Evolutionary conservation across 1,139 yeast species (phyloP), one percentile per base, ranked within the genome.

Genomic region (Geotrichum citri-aurantii): DNA sequence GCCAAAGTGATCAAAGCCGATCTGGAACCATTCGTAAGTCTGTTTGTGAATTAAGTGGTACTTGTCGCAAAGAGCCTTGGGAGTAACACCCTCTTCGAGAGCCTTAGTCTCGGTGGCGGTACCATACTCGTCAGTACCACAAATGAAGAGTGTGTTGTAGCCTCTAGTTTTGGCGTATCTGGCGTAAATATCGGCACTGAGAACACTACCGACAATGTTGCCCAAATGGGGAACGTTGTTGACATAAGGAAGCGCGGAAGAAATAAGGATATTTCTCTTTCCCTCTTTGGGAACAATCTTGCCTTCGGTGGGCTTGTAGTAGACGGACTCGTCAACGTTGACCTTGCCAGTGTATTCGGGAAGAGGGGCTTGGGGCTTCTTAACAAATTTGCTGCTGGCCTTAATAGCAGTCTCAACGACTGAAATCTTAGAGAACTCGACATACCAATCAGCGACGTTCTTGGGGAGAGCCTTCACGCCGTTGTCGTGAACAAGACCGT

Each of bases 21-120:
- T 88, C 68, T 89, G 93, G 76, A 93, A 93, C 99, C 99, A 93
- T 70, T 93, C 89, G 75, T 93, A 93, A 50, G 93, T 93, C 59
- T 88, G 90, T 64, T 86, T 81, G 74, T 93, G 99, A 65, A 93
- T 81, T 62, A 80, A 80, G 74, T 90, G 87, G 75, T 89, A 93
- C 73, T 93, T 93, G 73, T 88, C 90, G 79, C 98, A 93, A 67
- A 93, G 79, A 69, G 90, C 85, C 67, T 83, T 78, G 54, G 99
- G 99, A 4, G 95, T 81, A 62, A 89, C 86, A 51, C 87, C 85
- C 70, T 93, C 98, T 74, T 93, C 99, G 60, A 93, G 78, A 11
- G 99, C 99, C 75, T 93, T 93, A 44, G 99, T 95, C 75, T 93
- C 99, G 27, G 99, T 93, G 55, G 99, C 99, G 62, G 99, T 93